phyloP scores from a whole-genome alignment of 768 basidiomycete species.

The Suillus fuscotomentosus region DNA sequence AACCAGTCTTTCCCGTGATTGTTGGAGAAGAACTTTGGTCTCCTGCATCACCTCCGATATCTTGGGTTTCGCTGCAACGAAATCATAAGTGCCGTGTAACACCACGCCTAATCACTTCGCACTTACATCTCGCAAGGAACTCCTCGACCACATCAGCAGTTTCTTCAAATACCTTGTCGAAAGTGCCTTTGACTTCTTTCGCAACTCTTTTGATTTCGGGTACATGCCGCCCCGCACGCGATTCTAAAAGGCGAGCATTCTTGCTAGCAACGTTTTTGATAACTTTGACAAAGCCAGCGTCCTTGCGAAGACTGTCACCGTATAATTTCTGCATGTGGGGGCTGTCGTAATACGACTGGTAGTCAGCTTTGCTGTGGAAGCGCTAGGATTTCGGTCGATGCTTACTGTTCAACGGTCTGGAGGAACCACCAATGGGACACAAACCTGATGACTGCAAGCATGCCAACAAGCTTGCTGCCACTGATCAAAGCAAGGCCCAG shows the following conservation, averaged over 20 bases:
- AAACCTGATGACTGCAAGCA: constrained; percentile 81
- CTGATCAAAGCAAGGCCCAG: constrained; percentile 92
- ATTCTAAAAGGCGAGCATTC: constrained; percentile 75
- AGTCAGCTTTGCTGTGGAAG: constrained; percentile 5
- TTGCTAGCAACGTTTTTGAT: constrained; percentile 89
- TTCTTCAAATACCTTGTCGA: constrained; percentile 95
- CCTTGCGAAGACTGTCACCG: constrained; percentile 89
- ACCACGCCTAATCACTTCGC: not conserved
- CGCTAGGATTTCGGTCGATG: constrained; percentile 7
- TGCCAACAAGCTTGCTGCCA: constrained; percentile 87
- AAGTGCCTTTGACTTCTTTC: constrained; percentile 88
- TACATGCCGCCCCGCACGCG: constrained; percentile 74
- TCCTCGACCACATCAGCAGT: constrained; percentile 93
- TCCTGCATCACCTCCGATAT: constrained; percentile 91
- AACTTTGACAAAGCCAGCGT: constrained; percentile 98
- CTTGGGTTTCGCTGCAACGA: constrained; percentile 69
- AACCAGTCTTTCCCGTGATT: constrained; percentile 86
- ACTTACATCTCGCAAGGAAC: constrained; percentile 85
- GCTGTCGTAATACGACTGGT: constrained; percentile 38
- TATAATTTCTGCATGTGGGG: constrained; percentile 99
- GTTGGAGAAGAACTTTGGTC: constrained; percentile 87
- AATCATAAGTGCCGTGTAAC: constrained; percentile 5
- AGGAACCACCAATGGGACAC: constrained; percentile 97
- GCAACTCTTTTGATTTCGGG: constrained; percentile 84
- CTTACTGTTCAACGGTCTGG: constrained; percentile 86